Conservation (phyloP, 305 asterid genomes). For the Caryopteris hybrid region DNA sequence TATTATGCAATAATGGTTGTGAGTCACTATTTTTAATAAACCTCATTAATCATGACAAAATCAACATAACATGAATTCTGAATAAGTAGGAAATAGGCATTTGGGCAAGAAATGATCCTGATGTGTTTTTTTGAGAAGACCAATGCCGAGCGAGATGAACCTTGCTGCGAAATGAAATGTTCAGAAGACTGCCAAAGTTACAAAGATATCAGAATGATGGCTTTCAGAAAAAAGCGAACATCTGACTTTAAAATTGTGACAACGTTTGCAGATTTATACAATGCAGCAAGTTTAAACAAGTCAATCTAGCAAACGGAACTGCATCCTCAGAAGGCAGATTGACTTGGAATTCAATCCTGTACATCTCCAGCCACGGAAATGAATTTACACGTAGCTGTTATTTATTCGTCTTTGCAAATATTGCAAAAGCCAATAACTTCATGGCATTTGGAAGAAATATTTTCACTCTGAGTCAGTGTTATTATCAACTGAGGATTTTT, state of each 20-base stretch:
- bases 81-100: neutral
- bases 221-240: constrained; percentile 22
- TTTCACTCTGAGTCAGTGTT: constrained; percentile 77
- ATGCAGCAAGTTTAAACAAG: constrained; percentile 43
- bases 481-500: constrained; percentile 71
- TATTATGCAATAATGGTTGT: neutral
- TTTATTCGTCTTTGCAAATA: constrained; percentile 50
- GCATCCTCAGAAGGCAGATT: constrained; percentile 40
- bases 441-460: constrained; percentile 33
- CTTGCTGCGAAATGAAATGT: constrained; percentile 25
- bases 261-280: constrained; percentile 43
- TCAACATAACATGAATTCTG: constrained; percentile 6
- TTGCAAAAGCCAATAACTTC: constrained; percentile 38
- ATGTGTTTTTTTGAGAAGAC: constrained; percentile 8
- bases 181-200: constrained; percentile 27
- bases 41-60: constrained; percentile 6
- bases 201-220: constrained; percentile 31
- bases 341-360: constrained; percentile 51
- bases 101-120: constrained; percentile 19
- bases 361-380: constrained; percentile 66
- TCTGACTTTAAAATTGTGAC: constrained; percentile 55
- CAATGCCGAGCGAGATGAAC: constrained; percentile 18
- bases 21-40: neutral
- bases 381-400: constrained; percentile 72
- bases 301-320: constrained; percentile 45